Percentiles rank a stretch among this genome's conserved stretches.
phyloP scores from a whole-genome alignment of 208 protist genomes.

The Trypanosoma theileri region DNA sequence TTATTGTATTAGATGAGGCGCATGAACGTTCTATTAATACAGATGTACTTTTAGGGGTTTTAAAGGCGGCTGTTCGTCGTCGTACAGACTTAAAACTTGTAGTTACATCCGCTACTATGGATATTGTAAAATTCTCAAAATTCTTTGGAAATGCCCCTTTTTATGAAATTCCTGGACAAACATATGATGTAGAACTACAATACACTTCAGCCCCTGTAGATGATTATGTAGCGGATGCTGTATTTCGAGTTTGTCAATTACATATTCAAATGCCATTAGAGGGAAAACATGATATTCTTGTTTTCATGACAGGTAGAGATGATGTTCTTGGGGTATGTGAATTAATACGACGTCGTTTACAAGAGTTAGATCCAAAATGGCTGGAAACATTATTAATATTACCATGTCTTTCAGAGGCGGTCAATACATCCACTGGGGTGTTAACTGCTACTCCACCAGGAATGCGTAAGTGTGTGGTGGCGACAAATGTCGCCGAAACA shows the following conservation, averaged over 20 bases:
- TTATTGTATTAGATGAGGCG: constrained; percentile 99
- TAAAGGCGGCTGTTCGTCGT: constrained; percentile 86
- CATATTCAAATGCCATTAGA: constrained; percentile 87
- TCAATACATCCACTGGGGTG: constrained; percentile 85
- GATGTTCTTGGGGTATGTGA: constrained; percentile 96
- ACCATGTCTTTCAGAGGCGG: constrained; percentile 92
- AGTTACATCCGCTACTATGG: constrained; percentile 99
- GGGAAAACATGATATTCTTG: constrained; percentile 95
- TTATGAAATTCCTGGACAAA: constrained; percentile 97
- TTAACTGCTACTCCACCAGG: constrained; percentile 95
- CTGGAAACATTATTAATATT: constrained; percentile 87
- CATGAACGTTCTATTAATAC: constrained; percentile 97
- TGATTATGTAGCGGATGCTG: constrained; percentile 78
- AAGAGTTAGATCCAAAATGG: constrained; percentile 91
- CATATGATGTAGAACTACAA: constrained; percentile 84
- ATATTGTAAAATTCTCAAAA: constrained; percentile 95
- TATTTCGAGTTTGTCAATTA: constrained; percentile 81
- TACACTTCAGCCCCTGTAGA: constrained; percentile 85
- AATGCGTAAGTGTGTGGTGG: constrained; percentile 97
- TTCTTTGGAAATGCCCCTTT: constrained; percentile 97
- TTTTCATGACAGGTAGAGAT: constrained; percentile 98
- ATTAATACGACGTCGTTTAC: constrained; percentile 85
- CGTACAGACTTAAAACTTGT: constrained; percentile 98
- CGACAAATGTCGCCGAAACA: constrained; percentile 99
- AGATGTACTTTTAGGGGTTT: constrained; percentile 97